Percentiles rank a stretch among this genome's conserved stretches.
phyloP scores from a whole-genome alignment of 148 eudicot species.

The Nepenthes gracilis region DNA sequence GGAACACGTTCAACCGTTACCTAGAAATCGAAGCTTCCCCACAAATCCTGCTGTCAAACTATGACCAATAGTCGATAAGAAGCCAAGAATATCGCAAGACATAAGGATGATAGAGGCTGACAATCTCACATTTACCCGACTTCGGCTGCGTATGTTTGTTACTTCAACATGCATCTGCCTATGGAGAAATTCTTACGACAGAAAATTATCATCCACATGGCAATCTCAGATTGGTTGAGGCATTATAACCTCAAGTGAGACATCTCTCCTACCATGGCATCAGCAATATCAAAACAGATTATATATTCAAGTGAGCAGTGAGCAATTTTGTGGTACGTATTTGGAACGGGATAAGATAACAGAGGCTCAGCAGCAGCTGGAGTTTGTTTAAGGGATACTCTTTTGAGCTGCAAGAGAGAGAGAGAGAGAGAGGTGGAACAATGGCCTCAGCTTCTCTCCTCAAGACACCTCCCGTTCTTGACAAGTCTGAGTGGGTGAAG shows the following conservation, averaged over 20 bases:
- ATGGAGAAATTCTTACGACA: constrained; percentile 1
- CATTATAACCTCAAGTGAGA: constrained; percentile 23
- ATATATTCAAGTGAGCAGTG: not conserved
- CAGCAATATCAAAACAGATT: constrained; percentile 2
- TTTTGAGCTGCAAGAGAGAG: not conserved
- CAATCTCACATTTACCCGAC: no score
- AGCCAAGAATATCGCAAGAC: no score
- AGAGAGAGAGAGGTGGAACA: constrained; percentile 1
- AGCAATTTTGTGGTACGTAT: not conserved
- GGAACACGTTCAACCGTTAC: no score
- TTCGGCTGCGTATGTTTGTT: no score
- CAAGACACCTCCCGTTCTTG: constrained; percentile 41
- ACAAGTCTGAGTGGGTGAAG: constrained; percentile 66
- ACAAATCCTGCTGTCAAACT: no score
- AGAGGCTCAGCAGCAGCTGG: not conserved
- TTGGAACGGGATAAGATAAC: not conserved
- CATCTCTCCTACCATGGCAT: constrained; percentile 11
- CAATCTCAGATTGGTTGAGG: constrained; percentile 21
- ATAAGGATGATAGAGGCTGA: no score
- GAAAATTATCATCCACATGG: constrained; percentile 33
- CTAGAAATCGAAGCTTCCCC: no score
- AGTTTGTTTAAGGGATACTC: no score
- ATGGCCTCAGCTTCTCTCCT: constrained; percentile 78
- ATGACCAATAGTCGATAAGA: no score
- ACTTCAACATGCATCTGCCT: no score